Evolutionary conservation across 2,329 filamentous ascomycete genomes (phyloP).

Genomic region (Paraphaeosphaeria sporulosa): DNA sequence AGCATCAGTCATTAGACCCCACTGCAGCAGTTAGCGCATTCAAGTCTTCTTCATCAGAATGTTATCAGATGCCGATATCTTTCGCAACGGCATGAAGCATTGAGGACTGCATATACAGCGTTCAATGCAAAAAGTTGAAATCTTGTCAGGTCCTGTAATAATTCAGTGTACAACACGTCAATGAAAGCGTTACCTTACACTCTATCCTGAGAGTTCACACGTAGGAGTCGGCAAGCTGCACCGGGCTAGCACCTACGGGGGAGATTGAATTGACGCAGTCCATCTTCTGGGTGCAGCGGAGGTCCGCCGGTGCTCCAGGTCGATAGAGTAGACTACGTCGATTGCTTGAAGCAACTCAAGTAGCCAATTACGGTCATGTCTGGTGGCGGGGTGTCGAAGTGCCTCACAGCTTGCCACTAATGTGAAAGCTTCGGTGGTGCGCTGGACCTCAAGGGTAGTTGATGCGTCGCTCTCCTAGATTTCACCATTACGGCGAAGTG

Average conservation of each 20-base stretch:
- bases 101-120: no score
- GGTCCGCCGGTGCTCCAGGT: conserved; percentile 12
- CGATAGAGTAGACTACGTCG: conserved; percentile 11
- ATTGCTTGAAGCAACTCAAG: conserved; percentile 8
- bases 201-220: no score
- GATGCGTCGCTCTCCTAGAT: conserved; percentile 14
- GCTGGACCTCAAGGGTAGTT: conserved; percentile 3
- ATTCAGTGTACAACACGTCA: no score
- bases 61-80: not conserved
- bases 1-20: not conserved
- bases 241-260: no score
- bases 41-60: not conserved
- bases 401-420: not conserved
- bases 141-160: no score
- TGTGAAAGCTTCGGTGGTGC: conserved; percentile 4
- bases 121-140: no score
- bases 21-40: no score
- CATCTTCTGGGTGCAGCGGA: conserved; percentile 11
- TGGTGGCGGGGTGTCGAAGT: not conserved
- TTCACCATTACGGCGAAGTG: conserved; percentile 13
- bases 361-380: not conserved
- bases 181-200: no score
- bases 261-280: no score
- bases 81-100: no score
- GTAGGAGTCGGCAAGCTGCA: no score